These are phyloP conservation scores for Lindgomyces ingoldianus DNA, from an alignment of 495 filamentous ascomycete species.

Conservation along the genomic window DNA sequence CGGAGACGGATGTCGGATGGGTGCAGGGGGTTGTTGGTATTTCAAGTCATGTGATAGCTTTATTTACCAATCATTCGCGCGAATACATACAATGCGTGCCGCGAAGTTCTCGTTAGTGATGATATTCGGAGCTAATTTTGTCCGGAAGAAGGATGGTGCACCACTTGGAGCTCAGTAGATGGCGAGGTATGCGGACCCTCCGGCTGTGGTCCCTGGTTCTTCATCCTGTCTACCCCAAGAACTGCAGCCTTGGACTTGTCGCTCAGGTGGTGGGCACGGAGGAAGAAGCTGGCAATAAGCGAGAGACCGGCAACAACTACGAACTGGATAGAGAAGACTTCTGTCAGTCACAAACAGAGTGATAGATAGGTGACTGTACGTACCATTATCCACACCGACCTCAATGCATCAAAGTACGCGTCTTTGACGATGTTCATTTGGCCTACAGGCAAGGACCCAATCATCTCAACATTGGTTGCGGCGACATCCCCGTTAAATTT, in stretches of 20 bases:
- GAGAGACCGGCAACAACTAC: slow-evolving; percentile 6
- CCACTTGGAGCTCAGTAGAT: neutral
- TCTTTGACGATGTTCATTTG: slow-evolving; percentile 37
- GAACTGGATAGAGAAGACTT: neutral
- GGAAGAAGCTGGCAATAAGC: neutral
- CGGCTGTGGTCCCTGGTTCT: neutral
- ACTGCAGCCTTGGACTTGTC: neutral
- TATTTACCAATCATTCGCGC: too few species aligned
- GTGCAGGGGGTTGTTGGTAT: too few species aligned
- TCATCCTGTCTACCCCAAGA: slow-evolving; percentile 1
- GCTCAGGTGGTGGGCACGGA: slow-evolving; percentile 8
- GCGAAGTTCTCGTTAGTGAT: too few species aligned
- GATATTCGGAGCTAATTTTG: neutral
- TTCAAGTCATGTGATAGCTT: too few species aligned
- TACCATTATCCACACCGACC: slow-evolving; percentile 17
- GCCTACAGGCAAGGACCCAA: neutral
- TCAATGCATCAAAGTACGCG: slow-evolving; percentile 51
- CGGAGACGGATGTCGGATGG: too few species aligned
- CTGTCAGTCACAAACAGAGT: neutral
- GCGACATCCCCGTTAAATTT: slow-evolving; percentile 6
- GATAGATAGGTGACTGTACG: neutral
- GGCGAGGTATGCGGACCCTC: too few species aligned
- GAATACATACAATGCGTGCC: too few species aligned
- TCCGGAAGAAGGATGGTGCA: neutral
- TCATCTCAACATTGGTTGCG: slow-evolving; percentile 7